phyloP scores from a whole-genome alignment of 371 early-diverging fungal genomes.

The Rhizopus stolonifer region DNA sequence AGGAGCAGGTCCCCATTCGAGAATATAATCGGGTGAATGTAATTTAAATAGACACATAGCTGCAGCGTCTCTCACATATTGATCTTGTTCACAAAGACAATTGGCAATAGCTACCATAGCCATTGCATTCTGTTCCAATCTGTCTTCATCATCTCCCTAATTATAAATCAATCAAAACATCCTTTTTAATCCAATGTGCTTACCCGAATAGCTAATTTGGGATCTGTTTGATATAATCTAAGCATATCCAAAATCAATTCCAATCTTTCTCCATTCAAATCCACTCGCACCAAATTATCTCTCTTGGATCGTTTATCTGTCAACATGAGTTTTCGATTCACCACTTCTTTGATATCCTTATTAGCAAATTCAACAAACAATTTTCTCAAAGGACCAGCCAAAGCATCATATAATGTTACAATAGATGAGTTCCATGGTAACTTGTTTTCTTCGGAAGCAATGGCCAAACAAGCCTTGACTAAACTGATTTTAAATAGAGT shows the following conservation, averaged over 20 bases:
- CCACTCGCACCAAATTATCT: constrained; percentile 35
- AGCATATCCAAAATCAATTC: constrained; percentile 77
- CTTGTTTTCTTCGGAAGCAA: constrained; percentile 69
- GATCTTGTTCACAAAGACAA: constrained; percentile 62
- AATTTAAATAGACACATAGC: constrained; percentile 69
- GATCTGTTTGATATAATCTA: constrained; percentile 73
- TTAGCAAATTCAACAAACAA: constrained; percentile 64
- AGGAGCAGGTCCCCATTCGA: constrained; percentile 61
- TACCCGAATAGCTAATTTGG: constrained; percentile 70
- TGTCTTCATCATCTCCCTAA: constrained; percentile 41
- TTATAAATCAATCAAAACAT: background rate
- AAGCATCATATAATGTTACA: constrained; percentile 60
- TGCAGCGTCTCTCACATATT: constrained; percentile 67
- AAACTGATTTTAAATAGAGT: constrained; percentile 72
- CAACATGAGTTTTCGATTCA: constrained; percentile 1
- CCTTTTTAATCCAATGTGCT: constrained; percentile 16
- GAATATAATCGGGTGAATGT: constrained; percentile 59
- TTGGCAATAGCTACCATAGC: constrained; percentile 68
- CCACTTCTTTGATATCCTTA: constrained; percentile 40
- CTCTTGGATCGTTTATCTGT: constrained; percentile 45
- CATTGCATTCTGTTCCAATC: constrained; percentile 62
- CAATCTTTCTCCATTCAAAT: constrained; percentile 57
- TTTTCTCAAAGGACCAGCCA: constrained; percentile 68
- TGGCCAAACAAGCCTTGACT: constrained; percentile 71
- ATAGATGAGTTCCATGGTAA: constrained; percentile 79